A percentile compares a stretch with the other conserved stretches of the same genome.
phyloP scores from a whole-genome alignment of 192 early-diverging fungal genomes.

The Linnemannia exigua region DNA sequence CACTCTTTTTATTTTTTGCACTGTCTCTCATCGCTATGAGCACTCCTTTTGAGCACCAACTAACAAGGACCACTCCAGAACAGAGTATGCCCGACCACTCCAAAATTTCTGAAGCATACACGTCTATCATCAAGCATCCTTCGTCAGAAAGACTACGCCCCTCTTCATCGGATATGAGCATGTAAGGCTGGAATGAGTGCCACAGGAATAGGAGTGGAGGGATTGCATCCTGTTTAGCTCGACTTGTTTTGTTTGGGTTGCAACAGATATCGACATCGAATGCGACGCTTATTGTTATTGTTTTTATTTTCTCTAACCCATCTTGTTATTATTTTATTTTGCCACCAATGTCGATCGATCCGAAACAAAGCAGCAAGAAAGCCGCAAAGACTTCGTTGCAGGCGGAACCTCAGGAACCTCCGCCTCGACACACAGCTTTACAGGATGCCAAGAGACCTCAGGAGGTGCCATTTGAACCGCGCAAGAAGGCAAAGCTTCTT shows the following conservation, averaged over 20 bases:
- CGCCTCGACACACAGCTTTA: background rate
- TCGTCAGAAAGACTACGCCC: background rate
- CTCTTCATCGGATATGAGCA: background rate
- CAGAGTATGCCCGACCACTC: slow-evolving; percentile 1
- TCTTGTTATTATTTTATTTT: no score
- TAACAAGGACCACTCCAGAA: background rate
- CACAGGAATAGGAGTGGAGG: background rate
- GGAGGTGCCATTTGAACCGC: background rate
- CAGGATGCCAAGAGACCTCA: slow-evolving; percentile 15
- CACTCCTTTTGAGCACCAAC: background rate
- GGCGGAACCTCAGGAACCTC: background rate
- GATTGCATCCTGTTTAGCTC: background rate
- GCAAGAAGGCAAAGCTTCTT: slow-evolving; percentile 17
- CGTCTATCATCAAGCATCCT: background rate
- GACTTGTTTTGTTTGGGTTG: background rate
- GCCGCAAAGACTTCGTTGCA: background rate
- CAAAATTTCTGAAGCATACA: background rate
- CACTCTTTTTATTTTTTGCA: background rate
- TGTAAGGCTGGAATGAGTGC: background rate
- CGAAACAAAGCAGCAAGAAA: background rate
- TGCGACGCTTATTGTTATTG: background rate
- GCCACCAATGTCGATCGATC: background rate
- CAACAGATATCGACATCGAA: background rate
- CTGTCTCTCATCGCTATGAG: background rate
- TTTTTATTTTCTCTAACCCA: background rate